phyloP scores from a whole-genome alignment of 805 yeast species.

The Saturnispora sekii region DNA sequence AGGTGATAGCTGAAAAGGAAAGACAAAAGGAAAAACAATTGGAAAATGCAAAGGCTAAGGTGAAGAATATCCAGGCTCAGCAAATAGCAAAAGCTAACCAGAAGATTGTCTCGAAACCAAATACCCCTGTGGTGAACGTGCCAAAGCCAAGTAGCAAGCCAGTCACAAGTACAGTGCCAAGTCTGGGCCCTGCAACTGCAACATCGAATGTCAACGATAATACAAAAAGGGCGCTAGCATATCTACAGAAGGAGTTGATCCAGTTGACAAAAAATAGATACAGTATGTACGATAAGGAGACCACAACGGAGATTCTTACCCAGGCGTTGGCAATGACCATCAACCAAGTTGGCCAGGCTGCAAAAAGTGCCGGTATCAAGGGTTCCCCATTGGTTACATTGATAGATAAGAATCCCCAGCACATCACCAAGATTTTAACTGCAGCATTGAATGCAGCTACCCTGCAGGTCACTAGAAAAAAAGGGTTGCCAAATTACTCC shows the following conservation, averaged over 20 bases:
- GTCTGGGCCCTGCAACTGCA: slow-evolving; percentile 2
- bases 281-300: slow-evolving; percentile 66
- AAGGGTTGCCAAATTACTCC: slow-evolving; percentile 28
- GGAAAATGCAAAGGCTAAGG: slow-evolving; percentile 37
- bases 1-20: slow-evolving; percentile 74
- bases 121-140: neutral
- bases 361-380: slow-evolving; percentile 72
- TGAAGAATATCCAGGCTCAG: slow-evolving; percentile 12
- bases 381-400: slow-evolving; percentile 70
- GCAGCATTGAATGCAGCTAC: slow-evolving; percentile 78
- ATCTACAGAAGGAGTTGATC: slow-evolving; percentile 79
- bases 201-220: slow-evolving; percentile 31
- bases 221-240: slow-evolving; percentile 66
- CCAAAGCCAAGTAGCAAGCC: neutral
- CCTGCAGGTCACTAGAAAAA: slow-evolving; percentile 46
- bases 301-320: slow-evolving; percentile 76
- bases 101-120: neutral
- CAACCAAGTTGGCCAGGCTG: slow-evolving; percentile 81
- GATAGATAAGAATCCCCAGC: slow-evolving; percentile 74
- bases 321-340: slow-evolving; percentile 90
- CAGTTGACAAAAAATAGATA: slow-evolving; percentile 62
- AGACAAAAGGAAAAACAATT: slow-evolving; percentile 52
- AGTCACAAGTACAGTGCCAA: neutral
- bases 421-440: slow-evolving; percentile 66
- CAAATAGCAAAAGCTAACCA: slow-evolving; percentile 7